Percentiles rank a stretch among this genome's conserved stretches.
Conservation (phyloP, 176 grass and related monocot genomes). For the Avena insularis region DNA sequence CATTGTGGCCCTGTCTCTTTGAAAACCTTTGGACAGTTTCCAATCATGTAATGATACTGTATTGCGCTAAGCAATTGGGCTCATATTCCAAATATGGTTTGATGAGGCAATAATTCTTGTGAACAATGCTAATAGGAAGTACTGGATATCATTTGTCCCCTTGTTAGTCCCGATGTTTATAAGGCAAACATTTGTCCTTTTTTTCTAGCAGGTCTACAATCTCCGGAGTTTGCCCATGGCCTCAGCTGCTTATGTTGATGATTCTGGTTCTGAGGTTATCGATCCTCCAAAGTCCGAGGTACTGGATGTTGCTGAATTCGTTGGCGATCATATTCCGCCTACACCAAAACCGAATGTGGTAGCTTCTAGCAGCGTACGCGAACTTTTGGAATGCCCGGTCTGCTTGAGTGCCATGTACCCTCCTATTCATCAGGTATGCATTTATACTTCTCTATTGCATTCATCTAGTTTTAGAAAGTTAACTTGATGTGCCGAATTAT, state of each 20-base stretch:
- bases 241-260: conserved; percentile 67
- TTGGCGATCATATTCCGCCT: conserved; percentile 51
- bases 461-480: not conserved
- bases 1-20: conserved; percentile 24
- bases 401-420: conserved; percentile 86
- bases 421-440: conserved; percentile 77
- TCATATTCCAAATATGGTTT: not conserved
- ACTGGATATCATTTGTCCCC: not conserved
- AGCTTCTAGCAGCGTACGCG: conserved; percentile 76
- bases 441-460: not conserved
- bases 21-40: conserved; percentile 26
- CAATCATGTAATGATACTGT: not conserved
- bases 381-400: conserved; percentile 84
- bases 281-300: conserved; percentile 80
- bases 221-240: conserved; percentile 56
- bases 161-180: conserved; percentile 1
- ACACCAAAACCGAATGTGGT: conserved; percentile 84
- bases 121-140: conserved; percentile 10
- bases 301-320: conserved; percentile 73
- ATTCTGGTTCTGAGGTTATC: conserved; percentile 69
- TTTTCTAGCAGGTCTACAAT: conserved; percentile 49
- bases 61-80: conserved; percentile 21
- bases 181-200: conserved; percentile 1
- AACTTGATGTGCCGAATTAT: not conserved
- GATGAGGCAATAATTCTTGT: conserved; percentile 10